A percentile compares a stretch with the other conserved stretches of the same genome.
These are phyloP conservation scores for Ceratobasidium sp. DNA, from an alignment of 1,284 basidiomycete species.

Conservation along the genomic window DNA sequence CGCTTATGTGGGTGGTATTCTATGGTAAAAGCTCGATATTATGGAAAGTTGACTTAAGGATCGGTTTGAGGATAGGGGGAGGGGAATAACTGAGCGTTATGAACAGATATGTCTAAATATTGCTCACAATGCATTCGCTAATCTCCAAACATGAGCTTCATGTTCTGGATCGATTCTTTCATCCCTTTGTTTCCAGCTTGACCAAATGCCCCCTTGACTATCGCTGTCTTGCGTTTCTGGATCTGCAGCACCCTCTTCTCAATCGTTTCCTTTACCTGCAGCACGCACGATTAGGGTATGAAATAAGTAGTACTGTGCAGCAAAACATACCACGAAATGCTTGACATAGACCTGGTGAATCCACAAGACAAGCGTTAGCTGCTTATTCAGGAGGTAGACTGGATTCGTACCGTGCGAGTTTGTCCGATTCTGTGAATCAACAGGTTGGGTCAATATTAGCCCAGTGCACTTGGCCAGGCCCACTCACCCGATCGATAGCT, in stretches of 20 bases:
- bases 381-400: not conserved
- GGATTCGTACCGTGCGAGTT: conserved; percentile 68
- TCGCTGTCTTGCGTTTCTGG: conserved; percentile 88
- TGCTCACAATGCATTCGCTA: not conserved
- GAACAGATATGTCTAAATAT: too few species aligned
- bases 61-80: too few species aligned
- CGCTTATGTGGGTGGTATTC: too few species aligned
- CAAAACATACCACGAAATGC: conserved; percentile 82
- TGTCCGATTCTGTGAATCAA: conserved; percentile 85
- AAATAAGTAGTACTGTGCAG: too few species aligned
- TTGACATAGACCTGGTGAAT: conserved; percentile 76
- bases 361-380: not conserved
- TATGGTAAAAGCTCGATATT: too few species aligned
- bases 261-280: conserved; percentile 76
- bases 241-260: conserved; percentile 89
- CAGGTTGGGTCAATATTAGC: conserved; percentile 26
- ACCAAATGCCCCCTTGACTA: conserved; percentile 83
- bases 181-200: conserved; percentile 58
- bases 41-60: too few species aligned
- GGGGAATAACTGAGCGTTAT: too few species aligned
- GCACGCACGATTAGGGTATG: too few species aligned
- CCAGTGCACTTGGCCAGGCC: conserved; percentile 54
- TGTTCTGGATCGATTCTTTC: conserved; percentile 77
- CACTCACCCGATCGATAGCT: conserved; percentile 71
- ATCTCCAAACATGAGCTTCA: conserved; percentile 80